Evolutionary conservation across 139 green algal species (phyloP).

Genomic region (Chloropicon primus): DNA sequence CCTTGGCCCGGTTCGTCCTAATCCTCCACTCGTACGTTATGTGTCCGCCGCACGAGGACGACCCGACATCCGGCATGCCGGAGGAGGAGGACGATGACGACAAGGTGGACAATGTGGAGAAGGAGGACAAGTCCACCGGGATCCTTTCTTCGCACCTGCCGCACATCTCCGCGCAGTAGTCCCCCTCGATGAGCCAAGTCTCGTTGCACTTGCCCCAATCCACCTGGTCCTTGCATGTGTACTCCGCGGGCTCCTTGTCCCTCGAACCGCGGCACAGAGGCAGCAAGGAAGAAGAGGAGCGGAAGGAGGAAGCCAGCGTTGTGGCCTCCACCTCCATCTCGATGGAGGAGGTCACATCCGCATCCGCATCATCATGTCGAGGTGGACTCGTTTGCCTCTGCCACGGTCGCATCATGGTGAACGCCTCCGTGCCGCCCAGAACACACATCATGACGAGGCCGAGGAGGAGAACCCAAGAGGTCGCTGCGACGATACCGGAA

Average conservation of each 20-base stretch:
- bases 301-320: too few relatives aligned
- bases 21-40: neutral
- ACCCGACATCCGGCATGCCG: neutral
- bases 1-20: neutral
- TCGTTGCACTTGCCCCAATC: neutral
- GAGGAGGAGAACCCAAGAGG: neutral
- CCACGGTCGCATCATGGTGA: neutral
- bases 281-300: too few relatives aligned
- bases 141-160: neutral
- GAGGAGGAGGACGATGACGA: too few relatives aligned
- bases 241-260: neutral
- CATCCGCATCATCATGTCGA: too few relatives aligned
- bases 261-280: neutral
- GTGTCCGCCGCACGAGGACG: neutral
- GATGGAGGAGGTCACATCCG: too few relatives aligned
- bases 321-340: too few relatives aligned
- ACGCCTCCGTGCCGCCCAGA: neutral
- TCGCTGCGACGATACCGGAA: too few relatives aligned
- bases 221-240: neutral
- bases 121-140: neutral
- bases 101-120: too few relatives aligned
- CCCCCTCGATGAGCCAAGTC: neutral
- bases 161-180: neutral
- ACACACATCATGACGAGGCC: neutral
- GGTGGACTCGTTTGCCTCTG: too few relatives aligned